Evolutionary conservation across 306 rosid genomes (phyloP).

Genomic region (Canavalia gladiata): DNA sequence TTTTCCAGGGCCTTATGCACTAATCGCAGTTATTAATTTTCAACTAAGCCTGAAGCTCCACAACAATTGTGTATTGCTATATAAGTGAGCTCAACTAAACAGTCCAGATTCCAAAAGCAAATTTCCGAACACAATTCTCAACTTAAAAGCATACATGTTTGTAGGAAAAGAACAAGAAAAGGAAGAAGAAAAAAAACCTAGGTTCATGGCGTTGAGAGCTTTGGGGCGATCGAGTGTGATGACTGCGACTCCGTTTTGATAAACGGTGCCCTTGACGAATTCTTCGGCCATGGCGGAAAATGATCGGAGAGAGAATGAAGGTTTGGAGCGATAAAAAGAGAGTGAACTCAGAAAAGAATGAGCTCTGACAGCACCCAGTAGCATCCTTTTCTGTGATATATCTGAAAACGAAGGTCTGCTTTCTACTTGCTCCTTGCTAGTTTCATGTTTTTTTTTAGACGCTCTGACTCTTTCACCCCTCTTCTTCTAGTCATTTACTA

Average conservation of each 20-base stretch:
- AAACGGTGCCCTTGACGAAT: conserved; percentile 78
- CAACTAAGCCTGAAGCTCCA: conserved; percentile 23
- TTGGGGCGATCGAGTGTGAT: conserved; percentile 97
- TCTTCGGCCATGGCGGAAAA: conserved; percentile 87
- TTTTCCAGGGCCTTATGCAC: conserved; percentile 12
- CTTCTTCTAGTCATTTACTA: neutral
- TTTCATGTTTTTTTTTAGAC: neutral
- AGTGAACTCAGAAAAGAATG: conserved; percentile 39
- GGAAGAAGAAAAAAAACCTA: conserved; percentile 58
- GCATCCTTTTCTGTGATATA: conserved; percentile 55
- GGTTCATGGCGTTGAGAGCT: conserved; percentile 98
- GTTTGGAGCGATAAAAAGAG: conserved; percentile 45
- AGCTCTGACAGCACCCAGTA: conserved; percentile 52
- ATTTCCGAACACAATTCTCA: conserved; percentile 2
- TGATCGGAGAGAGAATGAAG: conserved; percentile 53
- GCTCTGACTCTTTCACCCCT: conserved; percentile 13
- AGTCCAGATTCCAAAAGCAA: conserved; percentile 21
- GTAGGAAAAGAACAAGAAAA: neutral
- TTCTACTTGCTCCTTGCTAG: neutral
- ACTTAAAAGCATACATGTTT: conserved; percentile 6
- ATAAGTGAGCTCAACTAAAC: conserved; percentile 23
- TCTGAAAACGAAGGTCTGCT: neutral
- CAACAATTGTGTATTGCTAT: conserved; percentile 5
- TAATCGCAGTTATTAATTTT: conserved; percentile 12
- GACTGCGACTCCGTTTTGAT: conserved; percentile 88